These are phyloP conservation scores for Alternaria sp. DNA, from an alignment of 2,329 filamentous ascomycete genomes.

Conservation along the genomic window DNA sequence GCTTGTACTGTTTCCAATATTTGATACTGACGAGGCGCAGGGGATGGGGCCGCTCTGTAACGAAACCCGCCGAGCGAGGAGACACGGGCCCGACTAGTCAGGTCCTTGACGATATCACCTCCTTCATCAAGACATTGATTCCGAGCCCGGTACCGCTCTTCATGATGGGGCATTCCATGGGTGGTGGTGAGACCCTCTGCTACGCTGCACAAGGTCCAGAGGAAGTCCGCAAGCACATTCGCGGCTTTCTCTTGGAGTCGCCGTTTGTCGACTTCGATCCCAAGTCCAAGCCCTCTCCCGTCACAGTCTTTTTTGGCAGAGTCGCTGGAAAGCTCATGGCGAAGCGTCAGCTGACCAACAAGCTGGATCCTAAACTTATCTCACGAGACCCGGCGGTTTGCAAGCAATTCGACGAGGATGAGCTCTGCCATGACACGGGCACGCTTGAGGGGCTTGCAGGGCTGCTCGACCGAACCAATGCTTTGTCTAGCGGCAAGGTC, in stretches of 20 bases:
- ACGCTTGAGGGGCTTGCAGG: slow-evolving; percentile 83
- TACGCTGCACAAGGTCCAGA: slow-evolving; percentile 59
- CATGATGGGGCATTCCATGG: slow-evolving; percentile 91
- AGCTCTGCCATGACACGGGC: slow-evolving; percentile 81
- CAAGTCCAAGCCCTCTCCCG: slow-evolving; percentile 67
- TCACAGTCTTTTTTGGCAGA: slow-evolving; percentile 73
- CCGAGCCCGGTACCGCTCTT: slow-evolving; percentile 71
- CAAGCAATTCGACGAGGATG: slow-evolving; percentile 69
- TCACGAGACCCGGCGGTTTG: slow-evolving; percentile 73
- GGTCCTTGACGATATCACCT: slow-evolving; percentile 80
- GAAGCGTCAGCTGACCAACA: slow-evolving; percentile 70
- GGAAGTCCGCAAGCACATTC: slow-evolving; percentile 67
- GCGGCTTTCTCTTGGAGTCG: slow-evolving; percentile 78
- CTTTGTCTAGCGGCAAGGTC: slow-evolving; percentile 66
- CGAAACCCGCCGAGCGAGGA: slow-evolving; percentile 69
- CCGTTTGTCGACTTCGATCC: slow-evolving; percentile 80
- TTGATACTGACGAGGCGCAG: slow-evolving; percentile 41
- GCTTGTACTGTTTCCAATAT: neutral
- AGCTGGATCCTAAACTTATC: slow-evolving; percentile 70
- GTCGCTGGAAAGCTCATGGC: slow-evolving; percentile 75
- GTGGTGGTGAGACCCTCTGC: slow-evolving; percentile 78
- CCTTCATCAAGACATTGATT: slow-evolving; percentile 72
- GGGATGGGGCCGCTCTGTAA: slow-evolving; percentile 84
- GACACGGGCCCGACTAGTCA: slow-evolving; percentile 75
- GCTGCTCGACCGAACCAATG: slow-evolving; percentile 76